Evolutionary conservation across 805 yeast species (phyloP).

Genomic region (Monosporozyma siamensis): DNA sequence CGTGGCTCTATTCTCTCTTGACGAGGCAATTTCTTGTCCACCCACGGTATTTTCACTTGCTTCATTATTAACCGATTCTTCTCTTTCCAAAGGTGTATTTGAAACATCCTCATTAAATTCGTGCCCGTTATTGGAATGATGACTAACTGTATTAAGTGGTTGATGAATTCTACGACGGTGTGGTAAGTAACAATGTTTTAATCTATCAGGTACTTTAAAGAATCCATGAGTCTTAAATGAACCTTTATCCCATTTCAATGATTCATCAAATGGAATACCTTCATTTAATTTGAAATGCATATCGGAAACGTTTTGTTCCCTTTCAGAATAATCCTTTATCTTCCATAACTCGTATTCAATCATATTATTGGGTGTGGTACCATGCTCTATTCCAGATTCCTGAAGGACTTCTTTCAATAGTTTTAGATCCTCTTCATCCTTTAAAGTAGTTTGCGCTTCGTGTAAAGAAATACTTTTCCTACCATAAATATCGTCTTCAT

Average conservation of each 20-base stretch:
- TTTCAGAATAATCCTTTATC: conserved; percentile 11
- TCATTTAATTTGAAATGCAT: conserved; percentile 22
- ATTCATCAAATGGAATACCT: conserved; percentile 16
- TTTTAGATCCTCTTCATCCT: conserved; percentile 66
- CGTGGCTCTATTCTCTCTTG: conserved; percentile 78
- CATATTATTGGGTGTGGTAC: background rate
- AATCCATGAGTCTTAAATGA: conserved; percentile 69
- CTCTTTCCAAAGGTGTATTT: conserved; percentile 26
- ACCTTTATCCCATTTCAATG: conserved; percentile 37
- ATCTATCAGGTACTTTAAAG: conserved; percentile 57
- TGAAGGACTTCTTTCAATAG: conserved; percentile 41
- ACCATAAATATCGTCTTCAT: conserved; percentile 30
- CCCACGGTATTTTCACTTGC: conserved; percentile 2
- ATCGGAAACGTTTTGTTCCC: conserved; percentile 7
- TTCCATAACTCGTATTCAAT: conserved; percentile 22
- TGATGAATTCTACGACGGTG: conserved; percentile 62
- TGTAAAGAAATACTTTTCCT: conserved; percentile 26
- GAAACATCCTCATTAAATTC: conserved; percentile 35
- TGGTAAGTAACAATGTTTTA: conserved; percentile 69
- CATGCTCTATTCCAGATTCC: background rate
- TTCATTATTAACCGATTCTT: conserved; percentile 17
- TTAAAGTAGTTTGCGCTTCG: conserved; percentile 43
- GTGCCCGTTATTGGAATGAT: conserved; percentile 31
- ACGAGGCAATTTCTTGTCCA: conserved; percentile 44
- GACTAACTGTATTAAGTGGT: conserved; percentile 66